A percentile compares a stretch with the other conserved stretches of the same genome.
These are phyloP conservation scores for Prunus mume DNA, from an alignment of 306 rosid genomes.

Conservation along the genomic window DNA sequence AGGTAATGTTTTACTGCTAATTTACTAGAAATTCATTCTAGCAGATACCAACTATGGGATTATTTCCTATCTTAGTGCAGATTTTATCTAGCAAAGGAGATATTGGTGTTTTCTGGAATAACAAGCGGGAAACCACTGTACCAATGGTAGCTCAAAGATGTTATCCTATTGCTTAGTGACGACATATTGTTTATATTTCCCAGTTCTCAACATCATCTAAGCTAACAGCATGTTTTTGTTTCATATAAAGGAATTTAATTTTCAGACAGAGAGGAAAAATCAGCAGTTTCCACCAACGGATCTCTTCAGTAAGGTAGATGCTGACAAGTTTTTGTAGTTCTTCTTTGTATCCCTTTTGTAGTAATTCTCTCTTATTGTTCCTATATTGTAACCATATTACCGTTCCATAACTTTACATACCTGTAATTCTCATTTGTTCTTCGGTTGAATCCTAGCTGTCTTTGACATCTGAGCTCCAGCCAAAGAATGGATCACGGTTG, in stretches of 20 bases:
- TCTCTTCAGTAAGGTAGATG: slow-evolving; percentile 81
- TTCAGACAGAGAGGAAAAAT: slow-evolving; percentile 61
- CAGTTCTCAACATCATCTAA: slow-evolving; percentile 9
- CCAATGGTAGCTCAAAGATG: slow-evolving; percentile 52
- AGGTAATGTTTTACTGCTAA: slow-evolving; percentile 41
- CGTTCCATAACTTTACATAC: neutral
- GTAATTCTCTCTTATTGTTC: neutral
- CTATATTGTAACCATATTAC: neutral
- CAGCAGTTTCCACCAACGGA: slow-evolving; percentile 69
- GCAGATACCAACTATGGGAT: slow-evolving; percentile 5
- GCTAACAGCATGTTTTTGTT: slow-evolving; percentile 30
- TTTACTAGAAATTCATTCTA: neutral
- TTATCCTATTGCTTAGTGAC: slow-evolving; percentile 15
- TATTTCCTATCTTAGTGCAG: slow-evolving; percentile 42
- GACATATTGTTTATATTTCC: neutral
- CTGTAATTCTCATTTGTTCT: slow-evolving; percentile 11
- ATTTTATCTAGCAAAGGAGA: slow-evolving; percentile 86
- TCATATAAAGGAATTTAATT: slow-evolving; percentile 69
- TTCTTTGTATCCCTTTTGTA: neutral
- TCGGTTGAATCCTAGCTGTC: slow-evolving; percentile 60
- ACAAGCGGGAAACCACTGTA: slow-evolving; percentile 76
- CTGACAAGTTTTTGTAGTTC: neutral
- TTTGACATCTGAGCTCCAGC: slow-evolving; percentile 54
- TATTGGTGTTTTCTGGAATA: slow-evolving; percentile 75
- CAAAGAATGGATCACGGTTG: slow-evolving; percentile 39